Percentiles rank a stretch among this genome's conserved stretches.
These are phyloP conservation scores for Actinomortierella ambigua DNA, from an alignment of 371 early-diverging fungal genomes.

Conservation along the genomic window DNA sequence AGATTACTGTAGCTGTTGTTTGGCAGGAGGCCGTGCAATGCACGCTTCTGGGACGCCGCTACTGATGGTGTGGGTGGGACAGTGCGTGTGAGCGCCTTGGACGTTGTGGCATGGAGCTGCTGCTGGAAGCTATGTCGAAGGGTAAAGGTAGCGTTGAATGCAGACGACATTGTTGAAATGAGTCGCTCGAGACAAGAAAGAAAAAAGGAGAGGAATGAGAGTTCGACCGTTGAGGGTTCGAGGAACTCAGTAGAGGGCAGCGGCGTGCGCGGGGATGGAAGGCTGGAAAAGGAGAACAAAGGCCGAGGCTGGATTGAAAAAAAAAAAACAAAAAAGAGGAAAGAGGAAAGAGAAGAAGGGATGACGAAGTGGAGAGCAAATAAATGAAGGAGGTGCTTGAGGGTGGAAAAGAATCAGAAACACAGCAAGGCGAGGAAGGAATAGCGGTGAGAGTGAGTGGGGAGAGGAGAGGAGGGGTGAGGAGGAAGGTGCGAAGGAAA, in stretches of 20 bases:
- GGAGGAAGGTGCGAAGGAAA: background rate
- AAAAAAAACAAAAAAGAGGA: background rate
- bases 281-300: background rate
- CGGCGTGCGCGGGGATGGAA: constrained; percentile 28
- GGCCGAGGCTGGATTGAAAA: background rate
- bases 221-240: constrained; percentile 4
- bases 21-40: no score
- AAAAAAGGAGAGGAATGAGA: no score
- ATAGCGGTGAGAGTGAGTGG: no score
- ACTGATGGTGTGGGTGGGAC: constrained; percentile 5
- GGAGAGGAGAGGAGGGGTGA: constrained; percentile 6
- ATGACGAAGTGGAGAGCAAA: background rate
- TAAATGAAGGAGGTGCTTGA: no score
- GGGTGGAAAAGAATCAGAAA: constrained; percentile 4
- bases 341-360: background rate
- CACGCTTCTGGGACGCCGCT: background rate
- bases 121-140: no score
- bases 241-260: constrained; percentile 19
- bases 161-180: no score
- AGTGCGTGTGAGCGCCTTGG: constrained; percentile 10
- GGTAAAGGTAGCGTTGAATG: no score
- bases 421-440: background rate
- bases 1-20: background rate
- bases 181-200: no score
- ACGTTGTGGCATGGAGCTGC: no score